Evolutionary conservation across 495 filamentous ascomycete genomes (phyloP), one percentile per base, ranked within the genome.

Genomic region (Mycothermus thermophilus): DNA sequence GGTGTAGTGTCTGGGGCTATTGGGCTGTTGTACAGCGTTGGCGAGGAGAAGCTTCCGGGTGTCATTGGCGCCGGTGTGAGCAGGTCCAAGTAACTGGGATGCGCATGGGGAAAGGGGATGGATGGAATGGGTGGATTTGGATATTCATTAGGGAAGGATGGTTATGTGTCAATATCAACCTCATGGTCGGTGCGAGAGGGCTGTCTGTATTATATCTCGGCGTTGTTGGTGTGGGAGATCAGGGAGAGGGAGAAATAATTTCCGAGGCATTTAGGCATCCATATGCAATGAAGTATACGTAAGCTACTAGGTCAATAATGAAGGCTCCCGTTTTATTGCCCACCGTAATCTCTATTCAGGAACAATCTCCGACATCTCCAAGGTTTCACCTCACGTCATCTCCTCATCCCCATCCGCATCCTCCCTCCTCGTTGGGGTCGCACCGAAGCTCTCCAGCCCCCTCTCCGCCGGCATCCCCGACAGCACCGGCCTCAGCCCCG

Each of bases 51-150:
- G 46, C 59, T 94, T 46, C 86, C 86, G 3, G 79, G 82, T 50
- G 85, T 93, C 9, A 79, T 94, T 49, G 78, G 80, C 20, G 86
- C 86, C 26, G 86, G 86, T 27, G 83, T 94, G 21, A 76, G 72
- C 28, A 61, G 70, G 38, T 34, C 19, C 13, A 40, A 42, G 30
- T 45, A 38, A 29, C 9, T 4, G 3, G 14, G 5, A 5, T 10
- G 21, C 20, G 22, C 21, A 10, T 8, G 11, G 29, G 27, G n/a
- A 15, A 15, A 30, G 10, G 24, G 10, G 0, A n/a, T 29, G 11
- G 23, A 18, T 18, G 12, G n/a, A 10, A 12, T 15, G 33, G n/a
- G n/a, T n/a, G n/a, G 37, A 15, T 15, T 11, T 29, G 27, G 27
- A 38, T 3, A 38, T 14, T 3, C 8, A 6, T 3, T 8, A 18